These are phyloP conservation scores for Apiotrichum gamsii DNA, from an alignment of 1,284 basidiomycete genomes.

Conservation along the genomic window DNA sequence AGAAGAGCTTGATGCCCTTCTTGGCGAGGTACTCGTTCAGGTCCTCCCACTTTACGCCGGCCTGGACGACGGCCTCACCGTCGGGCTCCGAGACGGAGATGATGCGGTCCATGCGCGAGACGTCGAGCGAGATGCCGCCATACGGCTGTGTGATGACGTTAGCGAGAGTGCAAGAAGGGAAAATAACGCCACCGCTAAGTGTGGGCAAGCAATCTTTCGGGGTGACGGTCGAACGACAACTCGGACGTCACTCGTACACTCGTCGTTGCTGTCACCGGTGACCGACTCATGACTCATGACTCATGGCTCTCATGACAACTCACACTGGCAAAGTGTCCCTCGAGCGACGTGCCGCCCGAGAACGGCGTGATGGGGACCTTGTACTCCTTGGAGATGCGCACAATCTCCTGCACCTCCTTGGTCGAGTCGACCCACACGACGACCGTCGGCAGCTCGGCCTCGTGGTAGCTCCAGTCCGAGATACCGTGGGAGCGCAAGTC, in stretches of 20 bases:
- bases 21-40: conserved; percentile 68
- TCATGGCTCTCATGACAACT: too few relatives aligned
- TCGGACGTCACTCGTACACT: too few relatives aligned
- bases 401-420: conserved; percentile 42
- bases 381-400: conserved; percentile 37
- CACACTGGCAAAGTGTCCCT: conserved; percentile 44
- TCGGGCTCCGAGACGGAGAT: conserved; percentile 60
- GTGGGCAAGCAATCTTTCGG: too few relatives aligned
- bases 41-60: conserved; percentile 80
- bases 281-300: too few relatives aligned
- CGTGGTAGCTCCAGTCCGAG: conserved; percentile 47
- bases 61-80: conserved; percentile 71
- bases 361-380: conserved; percentile 47
- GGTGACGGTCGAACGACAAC: too few relatives aligned
- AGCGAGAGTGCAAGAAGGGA: neutral
- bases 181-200: neutral
- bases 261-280: too few relatives aligned
- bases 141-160: conserved; percentile 31
- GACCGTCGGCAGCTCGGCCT: conserved; percentile 42
- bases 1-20: conserved; percentile 74
- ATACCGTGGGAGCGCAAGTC: conserved; percentile 44
- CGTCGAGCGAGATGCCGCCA: conserved; percentile 78
- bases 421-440: conserved; percentile 46
- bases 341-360: conserved; percentile 43
- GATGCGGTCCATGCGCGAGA: conserved; percentile 78